These are phyloP conservation scores for Stachybotrys chartarum DNA, from an alignment of 2,329 filamentous ascomycete genomes.

Conservation along the genomic window DNA sequence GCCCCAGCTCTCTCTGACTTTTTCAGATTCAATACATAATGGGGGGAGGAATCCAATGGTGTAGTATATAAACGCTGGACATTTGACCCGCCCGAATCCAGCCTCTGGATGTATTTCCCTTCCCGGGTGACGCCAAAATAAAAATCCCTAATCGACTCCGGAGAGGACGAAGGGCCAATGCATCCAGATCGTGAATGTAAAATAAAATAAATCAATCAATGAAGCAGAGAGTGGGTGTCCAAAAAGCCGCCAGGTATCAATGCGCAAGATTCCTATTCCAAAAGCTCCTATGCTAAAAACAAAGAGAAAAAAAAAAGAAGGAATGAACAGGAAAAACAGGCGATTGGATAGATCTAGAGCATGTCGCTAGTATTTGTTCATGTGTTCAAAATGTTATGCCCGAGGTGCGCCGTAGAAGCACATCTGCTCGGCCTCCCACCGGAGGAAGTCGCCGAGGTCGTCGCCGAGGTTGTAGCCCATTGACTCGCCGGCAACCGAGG, in stretches of 20 bases:
- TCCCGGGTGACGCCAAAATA: neutral
- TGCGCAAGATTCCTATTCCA: neutral
- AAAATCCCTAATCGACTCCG: neutral
- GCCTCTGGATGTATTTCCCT: too few relatives aligned
- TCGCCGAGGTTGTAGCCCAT: constrained; percentile 57
- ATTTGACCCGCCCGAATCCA: too few relatives aligned
- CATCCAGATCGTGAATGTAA: neutral
- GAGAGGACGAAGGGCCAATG: neutral
- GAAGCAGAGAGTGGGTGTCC: neutral
- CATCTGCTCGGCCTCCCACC: constrained; percentile 48
- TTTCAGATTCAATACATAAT: too few relatives aligned
- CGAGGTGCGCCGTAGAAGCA: constrained; percentile 19
- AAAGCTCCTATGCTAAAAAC: too few relatives aligned
- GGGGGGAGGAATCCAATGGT: too few relatives aligned
- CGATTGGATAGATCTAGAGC: too few relatives aligned
- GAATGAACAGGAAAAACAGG: constrained; percentile 2
- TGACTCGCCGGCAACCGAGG: constrained; percentile 30
- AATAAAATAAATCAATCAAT: neutral
- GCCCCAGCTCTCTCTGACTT: too few relatives aligned
- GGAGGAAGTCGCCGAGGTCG: constrained; percentile 51
- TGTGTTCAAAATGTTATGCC: constrained; percentile 1
- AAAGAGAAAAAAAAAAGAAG: constrained; percentile 4
- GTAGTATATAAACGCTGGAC: too few relatives aligned
- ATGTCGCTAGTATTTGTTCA: too few relatives aligned
- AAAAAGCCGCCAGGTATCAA: constrained; percentile 1